These are phyloP conservation scores for Pyrrhoderma lamaoense DNA, from an alignment of 1,284 basidiomycete genomes.

Conservation along the genomic window DNA sequence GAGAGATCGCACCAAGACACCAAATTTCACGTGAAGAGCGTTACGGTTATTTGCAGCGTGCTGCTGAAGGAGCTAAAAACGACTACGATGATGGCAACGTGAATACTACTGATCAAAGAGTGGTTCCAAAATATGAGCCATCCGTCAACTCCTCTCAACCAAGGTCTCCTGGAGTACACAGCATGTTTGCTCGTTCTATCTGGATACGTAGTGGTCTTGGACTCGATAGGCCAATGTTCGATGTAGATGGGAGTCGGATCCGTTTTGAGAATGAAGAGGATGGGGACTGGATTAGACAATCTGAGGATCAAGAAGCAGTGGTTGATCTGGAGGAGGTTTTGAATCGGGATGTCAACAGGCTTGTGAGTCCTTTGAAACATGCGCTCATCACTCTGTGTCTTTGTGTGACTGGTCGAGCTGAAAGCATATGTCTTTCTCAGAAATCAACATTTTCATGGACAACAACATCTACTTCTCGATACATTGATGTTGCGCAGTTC, in stretches of 20 bases:
- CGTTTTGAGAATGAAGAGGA: not conserved
- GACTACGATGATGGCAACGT: not conserved
- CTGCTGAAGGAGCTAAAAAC: not conserved
- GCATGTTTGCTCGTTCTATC: slow-evolving; percentile 11
- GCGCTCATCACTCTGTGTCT: too few relatives aligned
- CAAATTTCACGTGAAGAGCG: slow-evolving; percentile 5
- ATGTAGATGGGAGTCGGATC: not conserved
- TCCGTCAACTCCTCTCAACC: not conserved
- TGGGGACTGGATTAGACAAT: not conserved
- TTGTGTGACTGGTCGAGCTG: too few relatives aligned
- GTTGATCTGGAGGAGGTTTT: slow-evolving; percentile 7
- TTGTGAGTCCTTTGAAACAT: slow-evolving; percentile 3
- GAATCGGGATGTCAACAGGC: slow-evolving; percentile 3
- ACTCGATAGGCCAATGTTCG: not conserved
- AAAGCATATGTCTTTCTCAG: not conserved
- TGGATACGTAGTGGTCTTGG: slow-evolving; percentile 9
- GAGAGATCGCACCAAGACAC: not conserved
- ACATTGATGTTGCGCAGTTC: slow-evolving; percentile 13
- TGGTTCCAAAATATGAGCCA: not conserved
- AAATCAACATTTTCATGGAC: slow-evolving; percentile 19
- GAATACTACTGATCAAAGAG: not conserved
- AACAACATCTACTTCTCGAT: slow-evolving; percentile 16
- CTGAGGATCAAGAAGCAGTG: slow-evolving; percentile 2
- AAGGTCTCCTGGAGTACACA: slow-evolving; percentile 3
- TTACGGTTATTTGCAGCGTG: slow-evolving; percentile 11